These are phyloP conservation scores for Orbilia ellipsospora DNA, from an alignment of 2,329 filamentous ascomycete genomes.

Conservation along the genomic window DNA sequence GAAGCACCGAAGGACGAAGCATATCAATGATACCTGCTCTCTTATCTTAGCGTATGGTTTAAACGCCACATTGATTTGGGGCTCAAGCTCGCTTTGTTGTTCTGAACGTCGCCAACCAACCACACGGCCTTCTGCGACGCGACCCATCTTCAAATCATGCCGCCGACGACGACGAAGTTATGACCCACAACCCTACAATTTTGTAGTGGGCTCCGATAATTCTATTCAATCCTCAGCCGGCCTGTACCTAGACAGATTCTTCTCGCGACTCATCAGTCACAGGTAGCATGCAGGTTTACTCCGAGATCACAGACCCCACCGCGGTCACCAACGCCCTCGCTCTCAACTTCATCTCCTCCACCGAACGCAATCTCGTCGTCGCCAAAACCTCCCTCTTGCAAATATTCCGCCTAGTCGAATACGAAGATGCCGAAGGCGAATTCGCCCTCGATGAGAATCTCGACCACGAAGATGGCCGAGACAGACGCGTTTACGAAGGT, in stretches of 20 bases:
- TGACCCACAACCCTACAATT: constrained; percentile 19
- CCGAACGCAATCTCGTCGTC: constrained; percentile 85
- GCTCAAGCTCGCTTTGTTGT: not conserved
- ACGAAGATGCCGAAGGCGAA: constrained; percentile 58
- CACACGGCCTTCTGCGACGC: not conserved
- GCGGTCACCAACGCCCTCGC: constrained; percentile 89
- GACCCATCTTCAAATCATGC: not conserved
- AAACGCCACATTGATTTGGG: too few species aligned
- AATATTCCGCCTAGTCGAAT: constrained; percentile 78
- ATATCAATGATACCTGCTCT: too few species aligned
- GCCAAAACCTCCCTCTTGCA: constrained; percentile 93
- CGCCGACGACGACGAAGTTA: constrained; percentile 18
- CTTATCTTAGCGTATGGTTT: too few species aligned
- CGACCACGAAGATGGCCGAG: constrained; percentile 63
- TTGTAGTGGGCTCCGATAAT: not conserved
- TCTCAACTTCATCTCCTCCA: constrained; percentile 79
- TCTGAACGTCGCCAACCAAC: not conserved
- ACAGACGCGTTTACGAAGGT: constrained; percentile 68
- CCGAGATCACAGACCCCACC: constrained; percentile 91
- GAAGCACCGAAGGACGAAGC: too few species aligned
- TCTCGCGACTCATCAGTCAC: constrained; percentile 5
- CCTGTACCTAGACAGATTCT: too few species aligned
- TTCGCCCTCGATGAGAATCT: constrained; percentile 64
- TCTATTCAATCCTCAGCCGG: too few species aligned
- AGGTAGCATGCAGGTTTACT: constrained; percentile 69